These are phyloP conservation scores for Tubosaeta sp. DNA, from an alignment of 768 basidiomycete species.

Conservation along the genomic window DNA sequence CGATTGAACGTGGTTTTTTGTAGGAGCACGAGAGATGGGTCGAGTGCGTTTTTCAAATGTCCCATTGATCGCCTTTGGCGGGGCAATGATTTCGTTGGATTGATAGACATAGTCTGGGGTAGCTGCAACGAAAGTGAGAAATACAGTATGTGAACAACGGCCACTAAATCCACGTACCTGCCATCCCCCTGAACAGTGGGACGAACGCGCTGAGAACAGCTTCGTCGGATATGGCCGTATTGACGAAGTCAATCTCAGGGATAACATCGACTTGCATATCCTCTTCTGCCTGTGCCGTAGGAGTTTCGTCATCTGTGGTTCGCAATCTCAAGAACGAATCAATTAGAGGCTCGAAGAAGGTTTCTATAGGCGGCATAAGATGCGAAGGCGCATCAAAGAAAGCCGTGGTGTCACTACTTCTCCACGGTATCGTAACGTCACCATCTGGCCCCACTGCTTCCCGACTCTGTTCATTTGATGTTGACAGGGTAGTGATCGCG, in stretches of 20 bases:
- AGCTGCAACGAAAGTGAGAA: conserved; percentile 12
- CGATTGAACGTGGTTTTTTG: conserved; percentile 20
- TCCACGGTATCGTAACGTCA: conserved; percentile 28
- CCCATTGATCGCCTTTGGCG: conserved; percentile 16
- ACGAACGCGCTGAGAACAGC: conserved; percentile 58
- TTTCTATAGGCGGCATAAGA: conserved; percentile 68
- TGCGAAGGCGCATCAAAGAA: conserved; percentile 71
- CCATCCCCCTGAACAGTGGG: conserved; percentile 53
- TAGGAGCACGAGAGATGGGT: conserved; percentile 9
- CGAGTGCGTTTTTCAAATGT: conserved; percentile 8
- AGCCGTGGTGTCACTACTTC: conserved; percentile 39
- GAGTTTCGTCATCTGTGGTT: conserved; percentile 17
- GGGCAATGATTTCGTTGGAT: conserved; percentile 4
- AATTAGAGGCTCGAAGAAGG: conserved; percentile 64
- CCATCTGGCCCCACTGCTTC: conserved; percentile 13
- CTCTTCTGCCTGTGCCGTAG: conserved; percentile 24
- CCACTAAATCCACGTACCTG: conserved; percentile 34
- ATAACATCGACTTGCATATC: conserved; percentile 41
- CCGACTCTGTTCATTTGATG: conserved; percentile 17
- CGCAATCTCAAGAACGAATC: conserved; percentile 41
- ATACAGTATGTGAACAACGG: not conserved
- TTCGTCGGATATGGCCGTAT: conserved; percentile 38
- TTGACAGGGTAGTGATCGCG: conserved; percentile 44
- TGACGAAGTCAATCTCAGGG: conserved; percentile 16
- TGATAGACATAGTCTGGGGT: conserved; percentile 24